These are phyloP conservation scores for Neonothopanus nambi DNA, from an alignment of 1,284 basidiomycete species.

Conservation along the genomic window DNA sequence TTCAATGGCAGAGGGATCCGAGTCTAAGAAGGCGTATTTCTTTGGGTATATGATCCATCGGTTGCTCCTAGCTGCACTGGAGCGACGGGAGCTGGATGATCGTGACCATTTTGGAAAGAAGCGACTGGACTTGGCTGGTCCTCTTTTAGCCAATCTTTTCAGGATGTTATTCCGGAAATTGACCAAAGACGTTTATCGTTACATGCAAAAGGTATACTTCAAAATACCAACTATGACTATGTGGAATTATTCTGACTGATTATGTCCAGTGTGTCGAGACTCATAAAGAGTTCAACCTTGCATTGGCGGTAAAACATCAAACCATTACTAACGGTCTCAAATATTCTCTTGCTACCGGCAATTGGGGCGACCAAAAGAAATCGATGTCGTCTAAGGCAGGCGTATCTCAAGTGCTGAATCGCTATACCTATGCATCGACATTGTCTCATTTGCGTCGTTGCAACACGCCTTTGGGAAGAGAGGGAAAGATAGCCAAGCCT, in stretches of 20 bases:
- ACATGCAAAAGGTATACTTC: constrained; percentile 85
- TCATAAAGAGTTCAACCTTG: constrained; percentile 93
- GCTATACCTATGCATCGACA: constrained; percentile 98
- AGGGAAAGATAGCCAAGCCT: constrained; percentile 99
- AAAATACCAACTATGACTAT: too few species aligned
- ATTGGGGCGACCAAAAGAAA: constrained; percentile 99
- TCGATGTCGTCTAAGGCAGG: constrained; percentile 97
- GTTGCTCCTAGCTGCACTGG: constrained; percentile 89
- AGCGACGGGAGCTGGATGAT: constrained; percentile 95
- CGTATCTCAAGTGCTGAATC: constrained; percentile 98
- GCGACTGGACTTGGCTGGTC: constrained; percentile 94
- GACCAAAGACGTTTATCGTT: constrained; percentile 95
- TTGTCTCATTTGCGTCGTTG: constrained; percentile 97
- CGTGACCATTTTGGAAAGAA: constrained; percentile 99
- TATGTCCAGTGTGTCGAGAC: constrained; percentile 87
- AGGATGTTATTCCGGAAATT: constrained; percentile 97
- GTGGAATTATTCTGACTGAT: constrained; percentile 16
- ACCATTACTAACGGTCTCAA: constrained; percentile 98
- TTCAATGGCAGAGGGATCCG: constrained; percentile 93
- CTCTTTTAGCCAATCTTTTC: constrained; percentile 93
- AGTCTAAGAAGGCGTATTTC: constrained; percentile 99
- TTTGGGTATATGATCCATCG: constrained; percentile 99
- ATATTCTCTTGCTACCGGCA: constrained; percentile 97
- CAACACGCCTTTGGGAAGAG: constrained; percentile 97
- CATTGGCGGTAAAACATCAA: constrained; percentile 90